Conservation (phyloP, 139 green algal species). For the Haematococcus lacustris region DNA sequence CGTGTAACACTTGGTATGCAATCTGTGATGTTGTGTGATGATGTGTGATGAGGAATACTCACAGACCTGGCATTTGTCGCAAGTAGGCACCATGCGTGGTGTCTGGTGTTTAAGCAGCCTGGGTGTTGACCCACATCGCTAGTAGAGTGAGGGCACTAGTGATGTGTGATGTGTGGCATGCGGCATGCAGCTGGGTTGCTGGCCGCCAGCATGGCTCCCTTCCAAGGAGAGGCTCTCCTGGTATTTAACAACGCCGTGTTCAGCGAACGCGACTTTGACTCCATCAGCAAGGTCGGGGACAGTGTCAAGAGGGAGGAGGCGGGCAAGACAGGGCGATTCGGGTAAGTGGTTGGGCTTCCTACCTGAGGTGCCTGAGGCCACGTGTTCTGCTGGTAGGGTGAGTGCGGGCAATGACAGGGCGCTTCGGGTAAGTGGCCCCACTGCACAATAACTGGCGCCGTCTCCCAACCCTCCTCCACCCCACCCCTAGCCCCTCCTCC, state of each 20-base stretch:
- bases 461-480: too few relatives aligned
- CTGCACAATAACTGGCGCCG: too few relatives aligned
- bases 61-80: background rate
- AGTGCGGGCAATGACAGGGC: too few relatives aligned
- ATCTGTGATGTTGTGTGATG: background rate
- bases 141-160: background rate
- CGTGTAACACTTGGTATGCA: background rate
- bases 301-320: slow-evolving; percentile 51
- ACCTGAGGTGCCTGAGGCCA: too few relatives aligned
- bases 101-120: background rate
- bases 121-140: background rate
- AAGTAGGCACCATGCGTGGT: background rate
- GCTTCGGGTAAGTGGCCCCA: too few relatives aligned
- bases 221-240: slow-evolving; percentile 61
- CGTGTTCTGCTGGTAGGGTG: too few relatives aligned
- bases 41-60: background rate
- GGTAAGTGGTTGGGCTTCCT: slow-evolving; percentile 17
- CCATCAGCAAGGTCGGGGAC: slow-evolving; percentile 64
- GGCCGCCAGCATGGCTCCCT: slow-evolving; percentile 25
- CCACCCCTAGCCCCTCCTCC: too few relatives aligned
- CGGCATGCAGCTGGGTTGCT: slow-evolving; percentile 25
- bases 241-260: slow-evolving; percentile 71
- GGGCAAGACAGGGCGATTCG: slow-evolving; percentile 32
- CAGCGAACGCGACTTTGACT: slow-evolving; percentile 52
- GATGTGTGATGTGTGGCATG: background rate